Evolutionary conservation across 345 rosid species (phyloP).

Genomic region (Pugionium dolabratum): DNA sequence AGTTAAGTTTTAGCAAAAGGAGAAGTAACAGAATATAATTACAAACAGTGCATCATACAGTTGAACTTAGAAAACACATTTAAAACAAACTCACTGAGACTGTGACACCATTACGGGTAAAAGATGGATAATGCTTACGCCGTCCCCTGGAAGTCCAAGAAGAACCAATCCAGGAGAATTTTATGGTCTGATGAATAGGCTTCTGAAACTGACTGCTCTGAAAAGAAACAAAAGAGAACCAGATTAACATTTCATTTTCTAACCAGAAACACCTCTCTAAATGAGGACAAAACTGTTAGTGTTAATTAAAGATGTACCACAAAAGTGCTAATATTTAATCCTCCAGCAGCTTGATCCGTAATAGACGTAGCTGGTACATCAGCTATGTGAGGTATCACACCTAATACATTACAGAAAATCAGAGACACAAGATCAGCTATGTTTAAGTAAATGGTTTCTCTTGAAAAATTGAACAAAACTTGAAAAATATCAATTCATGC

Average conservation of each 20-base stretch:
- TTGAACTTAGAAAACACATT: background rate
- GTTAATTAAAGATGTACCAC: slow-evolving; percentile 42
- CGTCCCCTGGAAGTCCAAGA: slow-evolving; percentile 60
- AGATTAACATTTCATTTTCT: background rate
- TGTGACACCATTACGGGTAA: slow-evolving; percentile 57
- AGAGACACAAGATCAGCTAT: slow-evolving; percentile 21
- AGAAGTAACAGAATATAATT: background rate
- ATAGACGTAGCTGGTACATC: slow-evolving; percentile 27
- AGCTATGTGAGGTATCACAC: slow-evolving; percentile 30
- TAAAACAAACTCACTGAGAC: slow-evolving; percentile 58
- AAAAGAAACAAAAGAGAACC: background rate
- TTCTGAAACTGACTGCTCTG: slow-evolving; percentile 43
- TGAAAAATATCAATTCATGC: slow-evolving; percentile 25
- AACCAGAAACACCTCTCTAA: background rate
- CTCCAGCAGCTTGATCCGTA: slow-evolving; percentile 36
- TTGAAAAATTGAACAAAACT: background rate
- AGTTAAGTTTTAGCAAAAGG: background rate
- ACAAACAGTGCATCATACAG: background rate
- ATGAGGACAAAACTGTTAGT: background rate
- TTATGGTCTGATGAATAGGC: slow-evolving; percentile 35
- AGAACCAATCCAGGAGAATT: slow-evolving; percentile 64
- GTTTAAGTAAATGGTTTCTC: background rate
- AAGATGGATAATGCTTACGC: slow-evolving; percentile 67
- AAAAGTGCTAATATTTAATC: slow-evolving; percentile 27
- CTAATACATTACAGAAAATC: slow-evolving; percentile 40